Evolutionary conservation across 148 eudicot species (phyloP).

Genomic region (Camellia sinensis): DNA sequence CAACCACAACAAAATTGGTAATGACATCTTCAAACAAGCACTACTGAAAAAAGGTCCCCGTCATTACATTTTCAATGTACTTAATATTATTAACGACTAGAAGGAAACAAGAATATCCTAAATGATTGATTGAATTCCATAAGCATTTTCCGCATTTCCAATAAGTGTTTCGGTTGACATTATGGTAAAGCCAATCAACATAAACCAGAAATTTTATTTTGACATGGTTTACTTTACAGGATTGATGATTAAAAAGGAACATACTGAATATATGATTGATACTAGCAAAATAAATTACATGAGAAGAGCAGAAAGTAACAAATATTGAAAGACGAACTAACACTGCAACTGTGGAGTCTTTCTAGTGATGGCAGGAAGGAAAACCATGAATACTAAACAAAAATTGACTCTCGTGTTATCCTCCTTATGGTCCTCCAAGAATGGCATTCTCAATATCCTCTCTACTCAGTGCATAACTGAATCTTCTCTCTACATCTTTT

Average conservation of each 20-base stretch:
- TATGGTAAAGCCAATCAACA: not conserved
- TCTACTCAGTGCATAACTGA: conserved; percentile 92
- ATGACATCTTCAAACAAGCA: not conserved
- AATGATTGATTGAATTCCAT: too few species aligned
- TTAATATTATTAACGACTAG: too few species aligned
- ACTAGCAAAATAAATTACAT: not conserved
- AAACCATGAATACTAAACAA: not conserved
- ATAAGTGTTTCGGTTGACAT: too few species aligned
- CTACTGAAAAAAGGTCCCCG: too few species aligned
- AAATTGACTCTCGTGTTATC: not conserved
- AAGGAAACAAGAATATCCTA: too few species aligned
- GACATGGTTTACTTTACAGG: not conserved
- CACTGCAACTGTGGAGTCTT: not conserved
- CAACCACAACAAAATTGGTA: too few species aligned
- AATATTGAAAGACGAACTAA: not conserved
- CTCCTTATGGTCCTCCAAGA: conserved; percentile 83
- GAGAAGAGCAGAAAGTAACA: not conserved
- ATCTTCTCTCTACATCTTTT: conserved; percentile 91
- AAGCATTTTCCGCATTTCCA: too few species aligned
- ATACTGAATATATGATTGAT: not conserved
- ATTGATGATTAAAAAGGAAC: not conserved
- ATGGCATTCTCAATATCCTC: conserved; percentile 97
- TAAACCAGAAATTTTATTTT: too few species aligned
- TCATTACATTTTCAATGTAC: too few species aligned
- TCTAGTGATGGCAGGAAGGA: not conserved